Percentiles rank a stretch among this genome's conserved stretches.
Conservation (phyloP, 768 basidiomycete species). For the Pulveroboletus sp. region DNA sequence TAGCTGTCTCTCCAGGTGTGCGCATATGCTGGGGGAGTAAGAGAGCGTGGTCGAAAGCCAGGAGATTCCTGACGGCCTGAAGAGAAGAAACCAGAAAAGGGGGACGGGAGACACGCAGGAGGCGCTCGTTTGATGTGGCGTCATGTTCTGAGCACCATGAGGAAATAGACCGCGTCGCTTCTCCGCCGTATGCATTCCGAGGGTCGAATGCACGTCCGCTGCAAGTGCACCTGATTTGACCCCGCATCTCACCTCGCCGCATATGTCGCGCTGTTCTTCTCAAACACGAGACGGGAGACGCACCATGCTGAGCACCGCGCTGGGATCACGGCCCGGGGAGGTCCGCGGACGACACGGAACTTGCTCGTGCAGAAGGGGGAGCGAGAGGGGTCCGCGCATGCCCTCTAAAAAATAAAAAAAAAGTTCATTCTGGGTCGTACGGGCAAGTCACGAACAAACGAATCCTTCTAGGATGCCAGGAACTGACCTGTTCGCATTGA, state of each 20-base stretch:
- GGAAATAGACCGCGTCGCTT: constrained; percentile 3
- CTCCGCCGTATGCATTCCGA: constrained; percentile 1
- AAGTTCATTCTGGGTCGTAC: constrained; percentile 5
- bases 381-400: constrained; percentile 5
- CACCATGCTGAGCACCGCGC: constrained; percentile 6
- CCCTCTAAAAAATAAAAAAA: constrained; percentile 8
- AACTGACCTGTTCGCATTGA: constrained; percentile 8
- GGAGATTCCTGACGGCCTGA: constrained; percentile 9
- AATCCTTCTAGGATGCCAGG: neutral
- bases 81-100: neutral
- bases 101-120: neutral
- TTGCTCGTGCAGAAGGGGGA: constrained; percentile 9
- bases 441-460: constrained; percentile 2
- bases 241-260: constrained; percentile 1
- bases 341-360: constrained; percentile 21
- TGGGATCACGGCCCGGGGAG: constrained; percentile 10
- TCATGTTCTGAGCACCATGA: constrained; percentile 7
- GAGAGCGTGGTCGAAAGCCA: constrained; percentile 7
- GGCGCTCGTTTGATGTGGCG: neutral
- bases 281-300: constrained; percentile 12
- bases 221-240: constrained; percentile 5
- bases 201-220: neutral
- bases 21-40: constrained; percentile 5
- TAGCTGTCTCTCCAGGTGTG: constrained; percentile 1
- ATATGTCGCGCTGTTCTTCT: constrained; percentile 4